Percentiles rank a stretch among this genome's conserved stretches.
Evolutionary conservation across 2,329 filamentous ascomycete species (phyloP).

Genomic region (Claviceps spartinae): DNA sequence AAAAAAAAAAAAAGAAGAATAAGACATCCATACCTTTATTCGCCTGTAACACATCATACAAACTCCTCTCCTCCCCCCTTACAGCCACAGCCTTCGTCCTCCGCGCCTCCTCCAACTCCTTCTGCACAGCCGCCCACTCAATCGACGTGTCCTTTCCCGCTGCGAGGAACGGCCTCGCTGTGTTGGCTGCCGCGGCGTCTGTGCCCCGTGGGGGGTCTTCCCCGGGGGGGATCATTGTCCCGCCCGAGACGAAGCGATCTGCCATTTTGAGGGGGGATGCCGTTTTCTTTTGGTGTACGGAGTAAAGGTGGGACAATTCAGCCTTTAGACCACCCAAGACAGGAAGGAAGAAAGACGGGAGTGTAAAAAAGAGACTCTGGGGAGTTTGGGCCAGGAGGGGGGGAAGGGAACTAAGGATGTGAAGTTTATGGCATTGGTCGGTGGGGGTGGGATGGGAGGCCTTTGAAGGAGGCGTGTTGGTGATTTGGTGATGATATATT

Average conservation of each 20-base stretch:
- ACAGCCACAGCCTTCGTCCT: constrained; percentile 36
- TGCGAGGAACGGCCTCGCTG: not conserved
- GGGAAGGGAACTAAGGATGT: too few relatives aligned
- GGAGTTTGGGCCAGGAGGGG: too few relatives aligned
- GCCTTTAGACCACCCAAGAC: too few relatives aligned
- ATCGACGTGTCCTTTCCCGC: constrained; percentile 12
- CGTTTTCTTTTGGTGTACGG: not conserved
- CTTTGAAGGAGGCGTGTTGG: too few relatives aligned
- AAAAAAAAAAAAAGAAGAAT: not conserved
- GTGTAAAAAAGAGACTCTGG: too few relatives aligned
- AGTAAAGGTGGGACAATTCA: not conserved
- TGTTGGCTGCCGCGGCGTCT: not conserved
- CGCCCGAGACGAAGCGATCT: constrained; percentile 42
- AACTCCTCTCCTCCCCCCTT: constrained; percentile 39
- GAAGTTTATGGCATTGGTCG: too few relatives aligned
- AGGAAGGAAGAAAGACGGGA: too few relatives aligned
- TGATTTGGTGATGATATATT: too few relatives aligned
- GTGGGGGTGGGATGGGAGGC: too few relatives aligned
- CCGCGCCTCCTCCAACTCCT: constrained; percentile 48
- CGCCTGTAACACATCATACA: constrained; percentile 65
- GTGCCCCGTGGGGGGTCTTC: constrained; percentile 1
- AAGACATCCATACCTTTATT: constrained; percentile 52
- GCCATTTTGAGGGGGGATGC: constrained; percentile 20
- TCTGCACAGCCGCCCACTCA: constrained; percentile 53
- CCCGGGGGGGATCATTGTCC: constrained; percentile 27